These are phyloP conservation scores for Boletellus sp. DNA, from an alignment of 768 basidiomycete genomes.

Conservation along the genomic window DNA sequence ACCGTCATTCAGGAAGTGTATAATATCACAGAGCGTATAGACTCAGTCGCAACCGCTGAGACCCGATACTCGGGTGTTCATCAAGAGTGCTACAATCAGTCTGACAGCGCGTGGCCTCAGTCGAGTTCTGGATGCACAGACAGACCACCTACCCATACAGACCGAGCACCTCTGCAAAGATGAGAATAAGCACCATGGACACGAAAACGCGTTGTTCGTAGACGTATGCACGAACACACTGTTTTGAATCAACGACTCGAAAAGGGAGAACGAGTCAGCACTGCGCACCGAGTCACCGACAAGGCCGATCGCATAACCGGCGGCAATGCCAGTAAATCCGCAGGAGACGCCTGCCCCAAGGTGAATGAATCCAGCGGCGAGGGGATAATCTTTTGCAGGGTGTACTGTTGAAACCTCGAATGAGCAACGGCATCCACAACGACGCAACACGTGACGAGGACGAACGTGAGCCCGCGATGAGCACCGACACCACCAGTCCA, in stretches of 20 bases:
- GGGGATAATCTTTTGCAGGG: constrained; percentile 63
- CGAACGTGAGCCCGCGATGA: constrained; percentile 72
- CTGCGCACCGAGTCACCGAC: constrained; percentile 86
- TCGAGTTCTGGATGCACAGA: neutral
- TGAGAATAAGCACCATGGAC: constrained; percentile 93
- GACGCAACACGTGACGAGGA: constrained; percentile 9
- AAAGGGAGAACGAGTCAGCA: neutral
- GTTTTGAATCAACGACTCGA: constrained; percentile 5
- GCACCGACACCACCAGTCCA: constrained; percentile 91
- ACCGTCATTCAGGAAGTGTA: constrained; percentile 12
- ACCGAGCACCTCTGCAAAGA: constrained; percentile 88
- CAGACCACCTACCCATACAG: constrained; percentile 64
- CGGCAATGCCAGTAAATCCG: constrained; percentile 86
- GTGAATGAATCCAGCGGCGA: constrained; percentile 87
- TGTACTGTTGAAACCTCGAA: constrained; percentile 44
- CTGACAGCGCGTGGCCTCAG: constrained; percentile 32
- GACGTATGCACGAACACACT: constrained; percentile 91
- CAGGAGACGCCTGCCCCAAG: constrained; percentile 90
- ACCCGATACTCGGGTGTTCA: constrained; percentile 74
- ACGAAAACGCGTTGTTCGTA: constrained; percentile 91
- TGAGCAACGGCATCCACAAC: constrained; percentile 6
- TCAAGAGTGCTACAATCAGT: constrained; percentile 84
- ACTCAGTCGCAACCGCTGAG: constrained; percentile 24
- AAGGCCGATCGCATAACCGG: constrained; percentile 91
- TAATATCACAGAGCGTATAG: neutral